phyloP scores from a whole-genome alignment of 2,329 filamentous ascomycete genomes.

The Gremmenia infestans region DNA sequence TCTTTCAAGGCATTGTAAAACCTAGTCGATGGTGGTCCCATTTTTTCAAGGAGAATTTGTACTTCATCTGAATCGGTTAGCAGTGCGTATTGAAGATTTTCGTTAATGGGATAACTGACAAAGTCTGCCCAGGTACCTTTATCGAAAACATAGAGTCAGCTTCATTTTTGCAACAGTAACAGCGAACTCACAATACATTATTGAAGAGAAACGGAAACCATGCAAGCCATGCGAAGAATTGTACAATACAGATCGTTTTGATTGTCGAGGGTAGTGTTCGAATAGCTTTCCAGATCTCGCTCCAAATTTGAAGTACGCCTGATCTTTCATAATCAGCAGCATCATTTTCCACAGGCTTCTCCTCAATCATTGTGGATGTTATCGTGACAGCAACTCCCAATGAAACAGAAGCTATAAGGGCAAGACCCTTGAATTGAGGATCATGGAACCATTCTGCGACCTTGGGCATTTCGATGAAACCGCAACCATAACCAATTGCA shows the following conservation, averaged over 20 bases:
- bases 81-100: neutral
- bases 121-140: neutral
- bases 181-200: slow-evolving; percentile 23
- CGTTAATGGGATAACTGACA: neutral
- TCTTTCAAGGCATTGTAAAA: neutral
- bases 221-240: slow-evolving; percentile 31
- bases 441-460: slow-evolving; percentile 11
- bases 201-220: slow-evolving; percentile 36
- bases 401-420: slow-evolving; percentile 16
- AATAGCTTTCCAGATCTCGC: neutral
- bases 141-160: neutral
- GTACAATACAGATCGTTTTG: slow-evolving; percentile 21
- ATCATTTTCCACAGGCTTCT: slow-evolving; percentile 4
- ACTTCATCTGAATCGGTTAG: neutral
- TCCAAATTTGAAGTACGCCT: neutral
- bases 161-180: too few species aligned
- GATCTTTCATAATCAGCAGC: neutral
- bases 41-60: neutral
- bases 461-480: slow-evolving; percentile 17
- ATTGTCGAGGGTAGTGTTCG: slow-evolving; percentile 7
- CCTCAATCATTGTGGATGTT: slow-evolving; percentile 6
- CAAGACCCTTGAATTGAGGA: slow-evolving; percentile 25
- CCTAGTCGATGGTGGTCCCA: neutral
- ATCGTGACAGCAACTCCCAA: slow-evolving; percentile 10
- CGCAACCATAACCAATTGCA: slow-evolving; percentile 30